A percentile compares a stretch with the other conserved stretches of the same genome.
These are phyloP conservation scores for Linnemannia hyalina DNA, from an alignment of 192 early-diverging fungal species.

Conservation along the genomic window DNA sequence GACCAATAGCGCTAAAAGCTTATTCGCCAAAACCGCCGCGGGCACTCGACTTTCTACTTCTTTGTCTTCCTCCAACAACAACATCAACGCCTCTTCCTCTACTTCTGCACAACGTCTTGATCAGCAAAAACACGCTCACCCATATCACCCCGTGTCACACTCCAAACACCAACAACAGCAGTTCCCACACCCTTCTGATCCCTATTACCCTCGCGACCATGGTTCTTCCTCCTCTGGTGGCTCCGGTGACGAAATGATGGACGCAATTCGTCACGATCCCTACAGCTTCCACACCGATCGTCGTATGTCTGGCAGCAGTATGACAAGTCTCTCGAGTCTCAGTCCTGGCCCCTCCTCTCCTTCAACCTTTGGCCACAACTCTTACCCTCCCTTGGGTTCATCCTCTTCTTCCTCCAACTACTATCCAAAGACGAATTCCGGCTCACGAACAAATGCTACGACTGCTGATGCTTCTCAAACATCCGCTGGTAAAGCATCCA, in stretches of 20 bases:
- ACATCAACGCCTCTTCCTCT: background rate
- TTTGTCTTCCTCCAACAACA: background rate
- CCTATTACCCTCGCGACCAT: background rate
- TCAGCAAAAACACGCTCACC: background rate
- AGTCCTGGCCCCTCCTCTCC: constrained; percentile 29
- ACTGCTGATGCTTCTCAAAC: background rate
- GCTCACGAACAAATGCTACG: background rate
- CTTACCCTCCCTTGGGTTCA: background rate
- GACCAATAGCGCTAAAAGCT: constrained; percentile 23
- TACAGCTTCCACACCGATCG: background rate
- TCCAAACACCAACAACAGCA: background rate
- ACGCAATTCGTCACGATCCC: background rate
- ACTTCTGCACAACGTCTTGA: background rate
- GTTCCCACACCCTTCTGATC: background rate
- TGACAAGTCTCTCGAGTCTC: constrained; percentile 19
- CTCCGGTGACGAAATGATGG: constrained; percentile 19
- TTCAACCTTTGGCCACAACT: constrained; percentile 5
- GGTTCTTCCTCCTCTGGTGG: constrained; percentile 14
- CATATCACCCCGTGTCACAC: background rate
- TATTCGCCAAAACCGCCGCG: background rate
- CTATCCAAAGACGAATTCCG: background rate
- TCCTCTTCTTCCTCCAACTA: background rate
- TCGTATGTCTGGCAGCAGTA: constrained; percentile 24
- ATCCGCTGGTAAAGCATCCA: background rate
- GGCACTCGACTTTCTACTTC: background rate